phyloP scores from a whole-genome alignment of 176 grass and related monocot genomes.

The Carex scoparia region DNA sequence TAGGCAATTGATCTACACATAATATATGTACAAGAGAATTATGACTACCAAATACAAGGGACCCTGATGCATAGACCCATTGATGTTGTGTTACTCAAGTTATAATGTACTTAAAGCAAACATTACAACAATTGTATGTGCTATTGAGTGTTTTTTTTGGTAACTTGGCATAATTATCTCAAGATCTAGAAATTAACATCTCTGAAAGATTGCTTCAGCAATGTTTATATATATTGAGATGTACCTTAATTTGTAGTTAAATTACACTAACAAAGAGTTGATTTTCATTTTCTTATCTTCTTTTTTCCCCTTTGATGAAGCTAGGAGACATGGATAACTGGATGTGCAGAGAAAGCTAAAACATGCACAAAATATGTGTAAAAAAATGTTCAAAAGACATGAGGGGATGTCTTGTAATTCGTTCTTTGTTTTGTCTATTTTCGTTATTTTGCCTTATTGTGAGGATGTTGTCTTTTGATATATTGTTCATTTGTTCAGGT shows the following conservation, averaged over 20 bases:
- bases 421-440: neutral
- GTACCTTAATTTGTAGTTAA: neutral
- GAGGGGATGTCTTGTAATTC: conserved; percentile 5
- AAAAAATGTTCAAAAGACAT: neutral
- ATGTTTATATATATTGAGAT: neutral
- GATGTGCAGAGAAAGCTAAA: neutral
- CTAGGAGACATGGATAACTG: neutral
- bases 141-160: neutral
- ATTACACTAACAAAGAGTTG: neutral
- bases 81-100: too few relatives aligned
- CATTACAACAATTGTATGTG: neutral
- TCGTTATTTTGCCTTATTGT: neutral
- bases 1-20: neutral
- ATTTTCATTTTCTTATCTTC: neutral
- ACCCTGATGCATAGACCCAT: too few relatives aligned
- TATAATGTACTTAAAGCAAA: too few relatives aligned
- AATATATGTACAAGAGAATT: too few relatives aligned
- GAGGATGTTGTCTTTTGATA: neutral
- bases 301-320: neutral
- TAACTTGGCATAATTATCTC: too few relatives aligned
- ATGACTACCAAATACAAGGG: too few relatives aligned
- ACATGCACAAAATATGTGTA: neutral
- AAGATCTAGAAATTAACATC: too few relatives aligned
- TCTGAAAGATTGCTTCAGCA: neutral
- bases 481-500: neutral